phyloP scores from a whole-genome alignment of 192 early-diverging fungal species.

The Coemansia sp. region DNA sequence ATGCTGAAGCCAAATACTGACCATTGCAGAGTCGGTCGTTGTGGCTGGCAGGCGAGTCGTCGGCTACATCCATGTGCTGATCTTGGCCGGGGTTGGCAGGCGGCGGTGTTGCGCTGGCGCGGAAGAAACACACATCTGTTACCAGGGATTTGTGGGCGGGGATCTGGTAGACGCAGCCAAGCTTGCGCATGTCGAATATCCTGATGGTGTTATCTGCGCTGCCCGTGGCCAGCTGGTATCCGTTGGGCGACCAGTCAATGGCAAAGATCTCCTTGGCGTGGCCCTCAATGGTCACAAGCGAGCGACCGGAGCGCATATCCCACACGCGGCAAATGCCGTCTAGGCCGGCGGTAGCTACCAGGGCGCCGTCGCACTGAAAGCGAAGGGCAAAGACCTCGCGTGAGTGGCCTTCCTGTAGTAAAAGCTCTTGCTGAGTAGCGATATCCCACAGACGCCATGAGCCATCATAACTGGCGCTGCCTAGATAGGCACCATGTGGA shows the following conservation, averaged over 20 bases:
- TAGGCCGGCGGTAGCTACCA: slow-evolving; percentile 84
- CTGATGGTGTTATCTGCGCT: slow-evolving; percentile 87
- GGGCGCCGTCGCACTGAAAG: slow-evolving; percentile 88
- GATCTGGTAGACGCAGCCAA: slow-evolving; percentile 73
- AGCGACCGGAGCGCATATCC: slow-evolving; percentile 90
- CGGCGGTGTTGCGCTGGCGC: slow-evolving; percentile 16
- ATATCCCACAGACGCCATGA: slow-evolving; percentile 98
- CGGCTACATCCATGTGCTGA: slow-evolving; percentile 18
- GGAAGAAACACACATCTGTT: slow-evolving; percentile 71
- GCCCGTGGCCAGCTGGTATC: slow-evolving; percentile 87
- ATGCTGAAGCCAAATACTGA: slow-evolving; percentile 71
- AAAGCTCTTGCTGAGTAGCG: slow-evolving; percentile 65
- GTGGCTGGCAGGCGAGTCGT: not conserved
- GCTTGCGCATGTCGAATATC: slow-evolving; percentile 86
- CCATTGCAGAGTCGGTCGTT: slow-evolving; percentile 55
- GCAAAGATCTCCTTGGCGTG: slow-evolving; percentile 87
- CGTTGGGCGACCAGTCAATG: slow-evolving; percentile 90
- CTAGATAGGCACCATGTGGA: slow-evolving; percentile 81
- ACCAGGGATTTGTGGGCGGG: slow-evolving; percentile 90
- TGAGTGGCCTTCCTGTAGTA: slow-evolving; percentile 93
- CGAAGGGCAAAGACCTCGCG: slow-evolving; percentile 87
- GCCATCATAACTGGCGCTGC: slow-evolving; percentile 63
- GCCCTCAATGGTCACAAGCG: slow-evolving; percentile 81
- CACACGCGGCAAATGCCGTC: slow-evolving; percentile 92
- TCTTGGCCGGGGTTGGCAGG: slow-evolving; percentile 21